These are phyloP conservation scores for Moricandia arvensis DNA, from an alignment of 345 rosid species.

Conservation along the genomic window DNA sequence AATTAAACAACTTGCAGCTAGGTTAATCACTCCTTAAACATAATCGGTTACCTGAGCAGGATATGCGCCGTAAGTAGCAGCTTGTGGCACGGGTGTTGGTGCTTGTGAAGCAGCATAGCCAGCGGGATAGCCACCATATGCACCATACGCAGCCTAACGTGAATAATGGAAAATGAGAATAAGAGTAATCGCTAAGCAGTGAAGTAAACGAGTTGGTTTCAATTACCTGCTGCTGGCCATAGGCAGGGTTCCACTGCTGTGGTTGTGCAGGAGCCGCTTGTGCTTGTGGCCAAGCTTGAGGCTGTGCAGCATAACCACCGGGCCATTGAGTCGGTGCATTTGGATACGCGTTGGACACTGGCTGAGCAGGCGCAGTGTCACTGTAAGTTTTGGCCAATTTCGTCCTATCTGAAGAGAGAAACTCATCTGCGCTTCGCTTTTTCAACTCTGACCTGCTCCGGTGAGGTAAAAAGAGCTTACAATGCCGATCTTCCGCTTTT, in stretches of 20 bases:
- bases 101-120: constrained; percentile 65
- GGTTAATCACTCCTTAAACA: neutral
- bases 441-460: constrained; percentile 62
- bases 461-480: constrained; percentile 55
- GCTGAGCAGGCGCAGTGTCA: constrained; percentile 56
- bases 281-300: constrained; percentile 84
- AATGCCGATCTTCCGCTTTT: constrained; percentile 83
- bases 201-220: neutral
- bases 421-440: constrained; percentile 89
- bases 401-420: constrained; percentile 69
- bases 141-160: constrained; percentile 68
- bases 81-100: constrained; percentile 69
- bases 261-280: constrained; percentile 67
- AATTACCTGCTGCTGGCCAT: constrained; percentile 64
- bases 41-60: constrained; percentile 64
- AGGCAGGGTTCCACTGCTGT: constrained; percentile 77
- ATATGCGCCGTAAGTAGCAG: constrained; percentile 71
- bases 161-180: neutral
- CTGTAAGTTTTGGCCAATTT: constrained; percentile 68
- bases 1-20: neutral
- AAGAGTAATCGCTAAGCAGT: neutral
- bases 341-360: constrained; percentile 38
- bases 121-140: constrained; percentile 67
- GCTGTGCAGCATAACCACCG: constrained; percentile 71
- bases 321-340: constrained; percentile 76